A percentile compares a stretch with the other conserved stretches of the same genome.
These are phyloP conservation scores for Suillus paluster DNA, from an alignment of 768 basidiomycete genomes.

Conservation along the genomic window DNA sequence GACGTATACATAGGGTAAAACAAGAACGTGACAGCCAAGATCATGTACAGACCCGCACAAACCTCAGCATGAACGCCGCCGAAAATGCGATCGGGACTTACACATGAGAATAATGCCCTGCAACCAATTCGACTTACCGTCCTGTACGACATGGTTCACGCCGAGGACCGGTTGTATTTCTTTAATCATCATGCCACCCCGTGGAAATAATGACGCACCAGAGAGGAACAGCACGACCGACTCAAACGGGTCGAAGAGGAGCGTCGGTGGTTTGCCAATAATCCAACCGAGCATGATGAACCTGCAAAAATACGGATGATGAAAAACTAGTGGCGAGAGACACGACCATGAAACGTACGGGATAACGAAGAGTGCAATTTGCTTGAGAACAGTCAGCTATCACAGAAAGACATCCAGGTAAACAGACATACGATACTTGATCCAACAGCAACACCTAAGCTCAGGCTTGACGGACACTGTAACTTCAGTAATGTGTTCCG, in stretches of 20 bases:
- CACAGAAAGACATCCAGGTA: not conserved
- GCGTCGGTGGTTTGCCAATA: slow-evolving; percentile 74
- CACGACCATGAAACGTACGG: slow-evolving; percentile 42
- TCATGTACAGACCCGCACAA: slow-evolving; percentile 52
- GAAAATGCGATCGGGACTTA: slow-evolving; percentile 25
- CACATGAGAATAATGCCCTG: slow-evolving; percentile 84
- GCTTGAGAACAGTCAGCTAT: slow-evolving; percentile 42
- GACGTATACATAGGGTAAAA: slow-evolving; percentile 52
- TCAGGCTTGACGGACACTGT: slow-evolving; percentile 89
- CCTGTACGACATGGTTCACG: slow-evolving; percentile 83
- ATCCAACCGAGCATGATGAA: slow-evolving; percentile 85
- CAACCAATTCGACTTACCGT: slow-evolving; percentile 91
- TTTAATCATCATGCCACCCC: slow-evolving; percentile 28
- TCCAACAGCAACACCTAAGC: slow-evolving; percentile 88
- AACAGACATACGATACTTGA: slow-evolving; percentile 68
- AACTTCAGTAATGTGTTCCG: slow-evolving; percentile 91
- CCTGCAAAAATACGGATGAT: slow-evolving; percentile 35
- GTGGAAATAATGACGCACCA: slow-evolving; percentile 33
- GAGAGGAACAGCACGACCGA: slow-evolving; percentile 41
- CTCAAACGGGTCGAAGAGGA: slow-evolving; percentile 89
- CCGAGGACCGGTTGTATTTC: slow-evolving; percentile 59
- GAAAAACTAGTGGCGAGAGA: not conserved
- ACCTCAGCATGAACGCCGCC: slow-evolving; percentile 5
- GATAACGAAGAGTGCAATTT: slow-evolving; percentile 74
- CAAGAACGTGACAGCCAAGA: slow-evolving; percentile 59